These are phyloP conservation scores for Calcarisporium arbuscula DNA, from an alignment of 2,329 filamentous ascomycete species.

Conservation along the genomic window DNA sequence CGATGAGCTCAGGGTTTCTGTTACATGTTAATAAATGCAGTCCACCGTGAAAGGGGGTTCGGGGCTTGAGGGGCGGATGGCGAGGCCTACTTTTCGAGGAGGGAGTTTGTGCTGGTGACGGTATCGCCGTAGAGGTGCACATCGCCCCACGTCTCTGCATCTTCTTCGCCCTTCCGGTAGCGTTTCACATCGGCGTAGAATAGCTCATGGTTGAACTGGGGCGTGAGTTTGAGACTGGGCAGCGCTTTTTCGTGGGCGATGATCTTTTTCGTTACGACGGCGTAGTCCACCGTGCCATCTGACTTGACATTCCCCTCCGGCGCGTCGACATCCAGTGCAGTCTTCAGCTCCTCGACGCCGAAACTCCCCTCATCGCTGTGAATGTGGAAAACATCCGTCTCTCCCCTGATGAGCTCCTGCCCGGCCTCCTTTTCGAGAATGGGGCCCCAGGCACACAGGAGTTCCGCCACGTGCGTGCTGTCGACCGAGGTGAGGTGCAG, in stretches of 20 bases:
- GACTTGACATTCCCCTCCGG: constrained; percentile 19
- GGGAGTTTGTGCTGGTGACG: constrained; percentile 86
- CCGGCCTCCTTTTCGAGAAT: constrained; percentile 60
- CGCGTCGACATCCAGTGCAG: constrained; percentile 37
- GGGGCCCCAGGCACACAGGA: constrained; percentile 61
- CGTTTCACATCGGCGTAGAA: constrained; percentile 67
- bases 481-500: constrained; percentile 73
- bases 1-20: constrained; percentile 72
- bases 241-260: constrained; percentile 62
- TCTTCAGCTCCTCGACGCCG: constrained; percentile 48
- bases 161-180: constrained; percentile 53
- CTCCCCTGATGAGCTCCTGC: constrained; percentile 68
- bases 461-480: constrained; percentile 56
- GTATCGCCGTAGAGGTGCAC: constrained; percentile 83
- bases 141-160: constrained; percentile 65
- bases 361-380: constrained; percentile 59
- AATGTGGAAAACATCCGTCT: constrained; percentile 77
- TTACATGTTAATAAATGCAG: constrained; percentile 2
- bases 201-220: constrained; percentile 76
- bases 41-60: neutral
- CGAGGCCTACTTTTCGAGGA: constrained; percentile 70
- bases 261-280: constrained; percentile 64
- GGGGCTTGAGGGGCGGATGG: neutral
- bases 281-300: constrained; percentile 68
- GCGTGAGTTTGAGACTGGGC: constrained; percentile 67